A percentile compares a stretch with the other conserved stretches of the same genome.
phyloP scores from a whole-genome alignment of 2,329 filamentous ascomycete species.

The Graphium sp. region DNA sequence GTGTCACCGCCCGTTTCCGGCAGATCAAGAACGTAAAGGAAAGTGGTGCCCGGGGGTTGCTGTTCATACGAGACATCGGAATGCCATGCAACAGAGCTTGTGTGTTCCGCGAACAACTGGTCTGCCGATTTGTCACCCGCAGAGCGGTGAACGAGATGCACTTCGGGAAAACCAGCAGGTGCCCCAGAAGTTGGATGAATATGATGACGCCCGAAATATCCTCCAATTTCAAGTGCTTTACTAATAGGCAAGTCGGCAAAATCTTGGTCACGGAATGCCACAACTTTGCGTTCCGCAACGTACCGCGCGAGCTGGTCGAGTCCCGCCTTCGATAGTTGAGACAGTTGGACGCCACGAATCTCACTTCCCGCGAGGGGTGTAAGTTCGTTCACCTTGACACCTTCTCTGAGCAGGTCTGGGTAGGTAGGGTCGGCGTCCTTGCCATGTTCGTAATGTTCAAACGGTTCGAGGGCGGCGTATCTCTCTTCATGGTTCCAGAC shows the following conservation, averaged over 20 bases:
- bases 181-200: slow-evolving; percentile 67
- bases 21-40: slow-evolving; percentile 73
- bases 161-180: slow-evolving; percentile 54
- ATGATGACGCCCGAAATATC: slow-evolving; percentile 68
- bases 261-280: slow-evolving; percentile 63
- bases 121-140: slow-evolving; percentile 28
- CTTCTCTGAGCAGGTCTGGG: slow-evolving; percentile 45
- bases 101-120: slow-evolving; percentile 48
- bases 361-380: slow-evolving; percentile 63
- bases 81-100: slow-evolving; percentile 77
- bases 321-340: slow-evolving; percentile 45
- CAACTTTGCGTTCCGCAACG: slow-evolving; percentile 62
- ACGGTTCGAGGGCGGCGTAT: slow-evolving; percentile 49
- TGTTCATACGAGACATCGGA: slow-evolving; percentile 76
- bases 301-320: slow-evolving; percentile 65
- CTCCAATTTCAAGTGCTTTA: slow-evolving; percentile 50
- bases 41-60: slow-evolving; percentile 80
- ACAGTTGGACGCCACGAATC: slow-evolving; percentile 54
- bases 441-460: slow-evolving; percentile 60
- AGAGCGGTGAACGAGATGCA: slow-evolving; percentile 65
- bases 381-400: slow-evolving; percentile 37
- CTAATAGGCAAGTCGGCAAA: slow-evolving; percentile 53
- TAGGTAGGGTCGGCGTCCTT: slow-evolving; percentile 56
- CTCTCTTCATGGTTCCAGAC: slow-evolving; percentile 49
- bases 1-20: slow-evolving; percentile 73